Evolutionary conservation across 2,329 filamentous ascomycete genomes (phyloP).

Genomic region (Talaromyces pinophilus): DNA sequence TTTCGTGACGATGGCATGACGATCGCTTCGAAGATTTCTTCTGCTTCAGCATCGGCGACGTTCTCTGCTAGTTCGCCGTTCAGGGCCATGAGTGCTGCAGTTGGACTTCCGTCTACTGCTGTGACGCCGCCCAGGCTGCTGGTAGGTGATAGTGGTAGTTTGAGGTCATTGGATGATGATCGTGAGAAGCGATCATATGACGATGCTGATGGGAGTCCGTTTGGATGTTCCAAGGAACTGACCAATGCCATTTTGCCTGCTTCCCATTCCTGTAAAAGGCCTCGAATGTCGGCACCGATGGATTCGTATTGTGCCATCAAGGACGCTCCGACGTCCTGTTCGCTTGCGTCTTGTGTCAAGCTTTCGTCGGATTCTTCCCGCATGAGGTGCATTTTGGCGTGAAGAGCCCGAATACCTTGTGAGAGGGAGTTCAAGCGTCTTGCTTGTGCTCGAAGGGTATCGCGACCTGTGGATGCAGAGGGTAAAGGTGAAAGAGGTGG

Average conservation of each 20-base stretch:
- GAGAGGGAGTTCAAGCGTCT: conserved; percentile 86
- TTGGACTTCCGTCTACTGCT: conserved; percentile 58
- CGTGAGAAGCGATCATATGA: conserved; percentile 33
- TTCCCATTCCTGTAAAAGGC: conserved; percentile 82
- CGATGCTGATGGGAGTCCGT: conserved; percentile 59
- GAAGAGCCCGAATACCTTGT: conserved; percentile 83
- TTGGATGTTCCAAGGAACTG: conserved; percentile 77
- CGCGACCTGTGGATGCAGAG: conserved; percentile 66
- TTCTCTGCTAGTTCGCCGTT: conserved; percentile 63
- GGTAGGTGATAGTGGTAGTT: conserved; percentile 47
- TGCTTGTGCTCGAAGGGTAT: conserved; percentile 82
- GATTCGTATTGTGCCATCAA: conserved; percentile 92
- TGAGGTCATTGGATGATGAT: conserved; percentile 43
- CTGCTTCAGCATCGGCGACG: conserved; percentile 51
- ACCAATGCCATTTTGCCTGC: conserved; percentile 80
- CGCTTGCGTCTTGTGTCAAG: conserved; percentile 68
- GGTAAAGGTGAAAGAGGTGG: conserved; percentile 59
- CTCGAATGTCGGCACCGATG: conserved; percentile 82
- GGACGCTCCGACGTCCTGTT: conserved; percentile 71
- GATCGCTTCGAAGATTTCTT: conserved; percentile 89
- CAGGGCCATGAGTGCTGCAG: conserved; percentile 73
- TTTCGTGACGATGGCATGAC: conserved; percentile 70
- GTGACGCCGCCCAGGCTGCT: conserved; percentile 50
- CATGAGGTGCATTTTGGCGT: conserved; percentile 90
- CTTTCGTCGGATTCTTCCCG: conserved; percentile 84